Evolutionary conservation across 2,329 filamentous ascomycete species (phyloP), one percentile per base, ranked within the genome.

Genomic region (Cordyceps cateniannulata): DNA sequence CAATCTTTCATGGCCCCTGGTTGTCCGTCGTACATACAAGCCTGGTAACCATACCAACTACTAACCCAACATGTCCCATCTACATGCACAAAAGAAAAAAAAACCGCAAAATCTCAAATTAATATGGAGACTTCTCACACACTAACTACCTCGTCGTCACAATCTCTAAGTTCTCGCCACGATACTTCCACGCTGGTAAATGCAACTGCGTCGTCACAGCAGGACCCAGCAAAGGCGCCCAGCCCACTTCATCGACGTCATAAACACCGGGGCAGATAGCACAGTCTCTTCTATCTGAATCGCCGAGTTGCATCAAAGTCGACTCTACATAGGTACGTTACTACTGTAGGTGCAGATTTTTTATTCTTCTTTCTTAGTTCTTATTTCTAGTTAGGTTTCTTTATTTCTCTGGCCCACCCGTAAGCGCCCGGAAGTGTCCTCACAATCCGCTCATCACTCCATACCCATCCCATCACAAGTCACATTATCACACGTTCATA

Each of bases 241-340:
- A 44, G 44, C 45, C 55, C 55, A 59, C 55, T 42, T 25, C 16
- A 29, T 42, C 55, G 45, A 59, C 55, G 55, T 59, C 55, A 59
- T 59, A 51, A 59, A 59, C 35, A 59, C 18, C 35, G 55, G 55
- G 55, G 44, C 55, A 48, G 45, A 59, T 59, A 59, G 7, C 32
- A 35, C 32, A 50, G 12, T 47, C 10, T 25, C 25, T 54, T 24
- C 29, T 22, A 14, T 52, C 20, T 53, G 38, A 40, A 53, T 53
- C 35, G 45, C 27, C n/a, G 2, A 45, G n/a, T 10, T 12, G 12
- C 44, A 9, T 1, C 22, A 10, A 20, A 25, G 22, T 22, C n/a
- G n/a, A 9, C n/a, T 45, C 18, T 45, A 45, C 18, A 45, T 35
- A 3, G 8, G 8, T 12, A 22, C 24, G 6, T n/a, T 47, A n/a